Percentiles rank a stretch among this genome's conserved stretches.
These are phyloP conservation scores for Fusarium burgessii DNA, from an alignment of 2,329 filamentous ascomycete genomes.

Conservation along the genomic window DNA sequence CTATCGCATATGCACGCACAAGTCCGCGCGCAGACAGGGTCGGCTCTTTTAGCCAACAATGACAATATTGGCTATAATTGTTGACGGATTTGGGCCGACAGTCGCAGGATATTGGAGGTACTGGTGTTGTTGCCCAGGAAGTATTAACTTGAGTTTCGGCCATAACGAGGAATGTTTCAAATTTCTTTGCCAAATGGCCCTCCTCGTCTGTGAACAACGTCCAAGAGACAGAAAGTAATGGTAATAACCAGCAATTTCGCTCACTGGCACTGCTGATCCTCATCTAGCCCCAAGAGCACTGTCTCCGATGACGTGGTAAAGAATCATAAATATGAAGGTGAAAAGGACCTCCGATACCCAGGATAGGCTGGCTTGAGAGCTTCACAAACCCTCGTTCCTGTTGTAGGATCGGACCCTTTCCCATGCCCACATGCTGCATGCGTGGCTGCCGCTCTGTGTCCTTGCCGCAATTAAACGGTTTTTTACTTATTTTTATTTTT, in stretches of 20 bases:
- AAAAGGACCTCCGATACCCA: neutral
- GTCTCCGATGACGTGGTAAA: conserved; percentile 34
- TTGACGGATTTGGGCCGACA: conserved; percentile 42
- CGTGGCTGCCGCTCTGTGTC: conserved; percentile 34
- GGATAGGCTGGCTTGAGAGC: conserved; percentile 28
- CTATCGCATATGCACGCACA: conserved; percentile 27
- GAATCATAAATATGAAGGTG: conserved; percentile 8
- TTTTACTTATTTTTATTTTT: too few relatives aligned
- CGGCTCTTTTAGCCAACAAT: conserved; percentile 10
- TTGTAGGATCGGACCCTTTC: conserved; percentile 37
- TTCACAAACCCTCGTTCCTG: conserved; percentile 33
- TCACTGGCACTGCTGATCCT: conserved; percentile 27
- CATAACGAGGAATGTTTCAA: conserved; percentile 1
- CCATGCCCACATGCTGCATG: conserved; percentile 40
- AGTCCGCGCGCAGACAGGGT: conserved; percentile 12
- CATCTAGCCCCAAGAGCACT: conserved; percentile 17
- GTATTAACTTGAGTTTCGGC: conserved; percentile 17
- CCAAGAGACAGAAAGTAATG: neutral
- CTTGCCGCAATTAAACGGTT: conserved; percentile 31
- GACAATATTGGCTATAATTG: conserved; percentile 18
- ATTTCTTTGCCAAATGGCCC: neutral
- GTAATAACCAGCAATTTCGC: conserved; percentile 9
- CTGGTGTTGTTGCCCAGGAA: conserved; percentile 19
- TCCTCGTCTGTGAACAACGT: neutral
- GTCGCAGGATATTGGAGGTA: conserved; percentile 37